phyloP scores from a whole-genome alignment of 2,329 filamentous ascomycete species.

The Aspergillus udagawae region DNA sequence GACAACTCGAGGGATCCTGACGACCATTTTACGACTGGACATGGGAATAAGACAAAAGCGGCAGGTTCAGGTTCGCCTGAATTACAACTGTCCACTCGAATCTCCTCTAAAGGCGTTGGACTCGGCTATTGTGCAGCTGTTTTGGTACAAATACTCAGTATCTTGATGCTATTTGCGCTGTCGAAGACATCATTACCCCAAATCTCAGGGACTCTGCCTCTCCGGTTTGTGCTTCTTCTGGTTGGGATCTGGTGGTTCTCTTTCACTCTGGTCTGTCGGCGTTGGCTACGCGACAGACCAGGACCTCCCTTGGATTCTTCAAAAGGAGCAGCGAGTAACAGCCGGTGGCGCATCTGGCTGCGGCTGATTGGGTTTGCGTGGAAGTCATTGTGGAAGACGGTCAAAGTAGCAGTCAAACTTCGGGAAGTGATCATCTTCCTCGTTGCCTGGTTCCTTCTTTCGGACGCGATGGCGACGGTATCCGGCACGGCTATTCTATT shows the following conservation, averaged over 20 bases:
- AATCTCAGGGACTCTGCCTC: constrained; percentile 69
- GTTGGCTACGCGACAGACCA: constrained; percentile 78
- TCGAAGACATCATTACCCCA: constrained; percentile 42
- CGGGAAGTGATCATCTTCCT: constrained; percentile 78
- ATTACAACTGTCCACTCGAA: constrained; percentile 75
- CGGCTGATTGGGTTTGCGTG: constrained; percentile 75
- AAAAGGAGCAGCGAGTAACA: constrained; percentile 6
- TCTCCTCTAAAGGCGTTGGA: constrained; percentile 82
- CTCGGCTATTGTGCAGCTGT: constrained; percentile 84
- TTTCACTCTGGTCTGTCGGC: constrained; percentile 76
- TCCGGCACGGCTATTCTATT: constrained; percentile 88
- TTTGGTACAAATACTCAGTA: constrained; percentile 74
- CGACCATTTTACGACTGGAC: constrained; percentile 2
- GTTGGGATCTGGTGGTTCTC: constrained; percentile 84
- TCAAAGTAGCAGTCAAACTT: constrained; percentile 65
- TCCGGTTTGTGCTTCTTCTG: constrained; percentile 75
- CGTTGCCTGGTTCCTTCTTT: constrained; percentile 83
- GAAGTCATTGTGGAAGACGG: constrained; percentile 73
- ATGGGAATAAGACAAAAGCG: constrained; percentile 4
- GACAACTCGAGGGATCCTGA: constrained; percentile 21
- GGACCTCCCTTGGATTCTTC: constrained; percentile 60
- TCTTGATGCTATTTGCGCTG: constrained; percentile 63
- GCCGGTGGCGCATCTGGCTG: constrained; percentile 49
- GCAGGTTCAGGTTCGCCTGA: constrained; percentile 51
- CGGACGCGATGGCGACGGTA: constrained; percentile 85